Evolutionary conservation across 495 filamentous ascomycete species (phyloP).

Genomic region (Neurospora tetrasperma): DNA sequence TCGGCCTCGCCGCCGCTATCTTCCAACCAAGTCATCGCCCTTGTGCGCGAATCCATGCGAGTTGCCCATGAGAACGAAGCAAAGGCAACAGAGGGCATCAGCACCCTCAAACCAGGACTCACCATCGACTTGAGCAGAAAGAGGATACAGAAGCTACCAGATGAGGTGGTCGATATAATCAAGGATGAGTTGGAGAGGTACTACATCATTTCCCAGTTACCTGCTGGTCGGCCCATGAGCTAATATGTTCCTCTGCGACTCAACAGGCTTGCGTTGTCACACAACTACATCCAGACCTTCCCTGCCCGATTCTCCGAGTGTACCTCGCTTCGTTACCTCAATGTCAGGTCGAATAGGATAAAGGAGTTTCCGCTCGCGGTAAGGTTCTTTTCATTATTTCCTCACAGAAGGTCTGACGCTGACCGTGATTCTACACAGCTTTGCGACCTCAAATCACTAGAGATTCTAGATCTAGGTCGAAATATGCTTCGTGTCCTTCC

Average conservation of each 20-base stretch:
- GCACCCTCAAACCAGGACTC: conserved; percentile 62
- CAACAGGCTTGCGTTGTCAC: conserved; percentile 70
- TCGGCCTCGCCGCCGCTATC: conserved; percentile 34
- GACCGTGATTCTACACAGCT: conserved; percentile 30
- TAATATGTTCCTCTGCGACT: conserved; percentile 2
- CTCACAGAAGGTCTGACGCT: conserved; percentile 6
- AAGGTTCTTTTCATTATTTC: conserved; percentile 25
- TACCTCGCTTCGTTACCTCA: conserved; percentile 85
- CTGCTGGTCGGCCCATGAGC: conserved; percentile 2
- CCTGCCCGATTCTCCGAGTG: conserved; percentile 77
- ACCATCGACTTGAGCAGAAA: conserved; percentile 85
- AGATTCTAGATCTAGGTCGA: conserved; percentile 83
- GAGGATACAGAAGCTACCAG: conserved; percentile 68
- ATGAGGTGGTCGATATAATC: conserved; percentile 84
- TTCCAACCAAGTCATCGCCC: conserved; percentile 38
- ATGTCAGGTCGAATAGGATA: conserved; percentile 78
- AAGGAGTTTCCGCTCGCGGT: conserved; percentile 80
- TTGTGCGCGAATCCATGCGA: conserved; percentile 56
- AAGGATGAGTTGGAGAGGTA: conserved; percentile 89
- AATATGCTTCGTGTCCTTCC: conserved; percentile 75
- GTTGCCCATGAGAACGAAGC: conserved; percentile 59
- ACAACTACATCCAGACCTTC: conserved; percentile 74
- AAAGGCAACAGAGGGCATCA: conserved; percentile 56
- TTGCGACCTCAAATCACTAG: conserved; percentile 72
- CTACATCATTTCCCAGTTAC: conserved; percentile 1